Conservation (phyloP, 371 early-diverging fungal genomes). For the Mortierella sp. region DNA sequence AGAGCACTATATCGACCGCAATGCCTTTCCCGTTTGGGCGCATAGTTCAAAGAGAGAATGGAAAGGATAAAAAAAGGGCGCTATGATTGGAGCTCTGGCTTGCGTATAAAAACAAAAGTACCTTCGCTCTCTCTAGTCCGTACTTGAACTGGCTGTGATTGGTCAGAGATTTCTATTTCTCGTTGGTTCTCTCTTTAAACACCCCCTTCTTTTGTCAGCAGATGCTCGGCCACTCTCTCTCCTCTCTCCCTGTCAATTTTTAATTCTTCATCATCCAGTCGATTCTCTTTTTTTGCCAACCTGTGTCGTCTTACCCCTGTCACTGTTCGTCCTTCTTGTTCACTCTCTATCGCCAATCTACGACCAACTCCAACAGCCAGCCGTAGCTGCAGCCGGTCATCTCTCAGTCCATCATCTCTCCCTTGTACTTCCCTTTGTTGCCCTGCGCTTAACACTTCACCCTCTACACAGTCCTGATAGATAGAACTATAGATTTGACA, state of each 20-base stretch:
- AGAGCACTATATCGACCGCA: neutral
- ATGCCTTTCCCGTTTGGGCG: neutral
- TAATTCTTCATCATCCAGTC: neutral
- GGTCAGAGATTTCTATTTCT: constrained; percentile 4
- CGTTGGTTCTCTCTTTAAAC: neutral
- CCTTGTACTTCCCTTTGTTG: neutral
- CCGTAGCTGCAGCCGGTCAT: too few relatives aligned
- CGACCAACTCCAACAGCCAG: neutral
- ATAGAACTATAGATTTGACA: constrained; percentile 51
- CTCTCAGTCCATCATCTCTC: too few relatives aligned
- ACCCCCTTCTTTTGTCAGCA: neutral
- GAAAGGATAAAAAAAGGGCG: too few relatives aligned
- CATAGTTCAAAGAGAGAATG: constrained; percentile 8
- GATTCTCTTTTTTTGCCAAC: constrained; percentile 2
- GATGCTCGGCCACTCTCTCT: neutral
- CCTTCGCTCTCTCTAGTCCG: too few relatives aligned
- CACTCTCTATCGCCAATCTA: neutral
- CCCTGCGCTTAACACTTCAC: constrained; percentile 24
- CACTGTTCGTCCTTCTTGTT: neutral
- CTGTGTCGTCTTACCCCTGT: neutral
- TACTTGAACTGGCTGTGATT: neutral
- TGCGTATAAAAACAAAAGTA: too few relatives aligned
- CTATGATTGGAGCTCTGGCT: too few relatives aligned
- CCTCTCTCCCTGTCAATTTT: neutral
- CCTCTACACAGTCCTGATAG: constrained; percentile 41